Base-by-base conservation (phyloP, 2,329 filamentous ascomycete genomes). In the Fusarium sp. region DNA sequence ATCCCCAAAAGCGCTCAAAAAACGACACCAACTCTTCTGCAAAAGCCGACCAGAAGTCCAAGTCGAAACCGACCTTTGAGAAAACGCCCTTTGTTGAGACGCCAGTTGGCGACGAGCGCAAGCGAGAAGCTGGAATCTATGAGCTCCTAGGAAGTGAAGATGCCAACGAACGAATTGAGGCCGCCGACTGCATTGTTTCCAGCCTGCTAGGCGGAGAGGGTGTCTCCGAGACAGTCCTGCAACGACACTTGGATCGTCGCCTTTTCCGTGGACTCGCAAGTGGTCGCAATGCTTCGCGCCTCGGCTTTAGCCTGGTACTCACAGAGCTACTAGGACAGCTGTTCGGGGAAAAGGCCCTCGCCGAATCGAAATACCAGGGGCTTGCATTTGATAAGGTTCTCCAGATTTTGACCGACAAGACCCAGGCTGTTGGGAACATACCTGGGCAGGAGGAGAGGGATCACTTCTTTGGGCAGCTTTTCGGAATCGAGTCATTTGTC, bases 251-350 rank as follows among this genome's bases (percentile, higher is more conserved):
- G 27, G 84, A 86, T 62, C 84, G 85, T 71, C 84, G 90, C 23
- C 80, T 99, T 33, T 92, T 97, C 73, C 87, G 91, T 50, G 95
- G 95, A 36, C 86, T 98, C 15, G 93, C 93, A 59, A 97, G 93
- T 73, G 89, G 92, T 50, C 88, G 92, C 53, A 97, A 97, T 78
- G 92, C 91, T 11, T 92, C 94, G 15, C 85, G 95, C 23, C 79
- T 95, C 46, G 95, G 95, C 4, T 97, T 96, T 74, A 96, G 92
- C 49, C 82, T 97, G 51, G 94, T 94, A 0, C 79, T 98, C 65
- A 90, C 93, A 0, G 93, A 97, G 75, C 79, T 96, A 9, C 73
- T 97, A 39, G 82, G 85, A 5, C 86, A 94, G 70, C 77, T 93
- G 6, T 90, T 90, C 69, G 85, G 85, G 2, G 67, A 78, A 13